Evolutionary conservation across 2,329 filamentous ascomycete genomes (phyloP), one percentile per base, ranked within the genome.

Genomic region (Bipolaris cookei): DNA sequence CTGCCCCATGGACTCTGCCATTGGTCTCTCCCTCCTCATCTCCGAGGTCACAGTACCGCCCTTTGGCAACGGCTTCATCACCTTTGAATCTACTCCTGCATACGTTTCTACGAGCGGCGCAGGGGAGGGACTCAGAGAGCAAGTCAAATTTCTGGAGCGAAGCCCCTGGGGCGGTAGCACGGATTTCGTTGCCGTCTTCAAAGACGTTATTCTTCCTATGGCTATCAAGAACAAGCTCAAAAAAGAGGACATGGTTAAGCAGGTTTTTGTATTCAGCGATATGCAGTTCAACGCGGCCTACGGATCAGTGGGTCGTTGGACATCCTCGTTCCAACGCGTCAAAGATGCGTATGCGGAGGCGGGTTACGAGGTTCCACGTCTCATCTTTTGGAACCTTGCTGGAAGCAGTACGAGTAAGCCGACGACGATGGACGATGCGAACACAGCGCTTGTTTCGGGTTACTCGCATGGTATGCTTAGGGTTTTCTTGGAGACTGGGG

Each of bases 331-430:
- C 64, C 79, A 84, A 62, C 77, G 81, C 4, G 80, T 88, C 67
- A 74, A 81, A 66, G 58, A 57, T 18, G 69, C 73, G 38, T 87
- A 78, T 68, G 65, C 72, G 10, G 69, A 77, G 0, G 79, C 80
- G 2, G 84, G 85, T 0, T 87, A 87, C 62, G 80, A 85, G 54
- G 77, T 87, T 72, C 85, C 85, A 0, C 78, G 84, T 67, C 72
- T 88, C n/a, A 76, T 87, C 3, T 87, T 85, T 68, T 87, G 84
- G 85, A 86, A 86, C 63, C 74, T 87, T 16, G 82, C 83, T 0
- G 80, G 78, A 7, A 76, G 77, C 0, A 72, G 62, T 2, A 79
- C 78, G 1, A 78, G 79, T 4, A 86, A 85, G 72, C 83, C 83
- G 0, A 80, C 83, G 3, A 78, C 71, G 1, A 76, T 75, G n/a